Evolutionary conservation across 192 early-diverging fungal species (phyloP).

Genomic region (Spinellus fusiger): DNA sequence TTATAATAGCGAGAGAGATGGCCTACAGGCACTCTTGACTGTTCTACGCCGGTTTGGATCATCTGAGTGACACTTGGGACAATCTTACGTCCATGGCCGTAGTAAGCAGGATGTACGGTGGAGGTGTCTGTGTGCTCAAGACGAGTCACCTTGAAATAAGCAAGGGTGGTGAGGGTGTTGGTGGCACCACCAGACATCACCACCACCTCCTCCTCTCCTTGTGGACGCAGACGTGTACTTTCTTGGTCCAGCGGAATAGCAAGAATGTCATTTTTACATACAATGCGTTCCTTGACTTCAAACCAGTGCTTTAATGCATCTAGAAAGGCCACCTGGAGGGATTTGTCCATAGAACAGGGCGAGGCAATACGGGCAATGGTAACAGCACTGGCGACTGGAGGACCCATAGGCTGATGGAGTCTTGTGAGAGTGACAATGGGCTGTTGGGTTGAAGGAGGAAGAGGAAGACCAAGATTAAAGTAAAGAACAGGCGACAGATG

Average conservation of each 20-base stretch:
- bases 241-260: constrained; percentile 60
- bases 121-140: constrained; percentile 14
- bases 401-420: constrained; percentile 8
- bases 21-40: constrained; percentile 49
- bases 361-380: constrained; percentile 64
- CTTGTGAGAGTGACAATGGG: constrained; percentile 18
- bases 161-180: constrained; percentile 25
- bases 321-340: constrained; percentile 49
- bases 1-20: constrained; percentile 19
- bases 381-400: constrained; percentile 51
- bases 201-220: constrained; percentile 18
- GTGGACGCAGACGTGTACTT: constrained; percentile 35
- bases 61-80: constrained; percentile 52
- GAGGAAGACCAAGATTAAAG: constrained; percentile 50
- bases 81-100: constrained; percentile 34
- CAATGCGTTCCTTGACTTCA: constrained; percentile 52
- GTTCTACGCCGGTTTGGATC: constrained; percentile 57
- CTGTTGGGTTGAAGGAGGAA: constrained; percentile 18
- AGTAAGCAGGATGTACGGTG: constrained; percentile 22
- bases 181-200: neutral
- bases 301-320: constrained; percentile 60
- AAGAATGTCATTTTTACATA: constrained; percentile 65
- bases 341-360: constrained; percentile 52
- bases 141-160: constrained; percentile 48
- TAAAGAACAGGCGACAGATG: constrained; percentile 49